A percentile compares a stretch with the other conserved stretches of the same genome.
Evolutionary conservation across 768 basidiomycete species (phyloP).

Genomic region (Mycena albidolilacea): DNA sequence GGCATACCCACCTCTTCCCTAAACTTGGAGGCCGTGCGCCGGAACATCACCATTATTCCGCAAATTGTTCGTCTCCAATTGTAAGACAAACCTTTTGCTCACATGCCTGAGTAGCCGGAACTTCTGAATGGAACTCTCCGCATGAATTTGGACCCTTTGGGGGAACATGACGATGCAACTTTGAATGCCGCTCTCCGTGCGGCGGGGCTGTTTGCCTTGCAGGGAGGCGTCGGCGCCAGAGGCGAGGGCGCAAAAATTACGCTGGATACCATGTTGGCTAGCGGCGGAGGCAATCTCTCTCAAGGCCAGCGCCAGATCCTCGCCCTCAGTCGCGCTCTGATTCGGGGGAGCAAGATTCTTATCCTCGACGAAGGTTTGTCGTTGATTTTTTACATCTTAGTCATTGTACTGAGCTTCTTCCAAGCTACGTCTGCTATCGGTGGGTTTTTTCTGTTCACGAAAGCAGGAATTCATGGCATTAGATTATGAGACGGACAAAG

Average conservation of each 20-base stretch:
- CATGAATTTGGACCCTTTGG: slow-evolving; percentile 59
- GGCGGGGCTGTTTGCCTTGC: slow-evolving; percentile 45
- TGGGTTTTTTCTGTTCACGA: neutral
- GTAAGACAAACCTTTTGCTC: slow-evolving; percentile 11
- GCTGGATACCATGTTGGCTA: slow-evolving; percentile 25
- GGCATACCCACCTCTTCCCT: slow-evolving; percentile 54
- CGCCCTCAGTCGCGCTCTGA: slow-evolving; percentile 44
- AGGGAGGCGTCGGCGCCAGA: neutral
- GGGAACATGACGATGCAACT: slow-evolving; percentile 55
- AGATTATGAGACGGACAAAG: slow-evolving; percentile 59
- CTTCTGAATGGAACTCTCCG: slow-evolving; percentile 57
- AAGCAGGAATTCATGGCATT: neutral
- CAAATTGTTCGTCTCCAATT: slow-evolving; percentile 55
- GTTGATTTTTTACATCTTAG: slow-evolving; percentile 23
- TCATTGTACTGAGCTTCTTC: neutral
- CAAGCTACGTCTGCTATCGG: slow-evolving; percentile 36
- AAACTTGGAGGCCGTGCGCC: slow-evolving; percentile 61
- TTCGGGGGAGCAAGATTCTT: slow-evolving; percentile 31
- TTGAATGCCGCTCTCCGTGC: slow-evolving; percentile 50
- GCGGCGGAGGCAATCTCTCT: slow-evolving; percentile 25
- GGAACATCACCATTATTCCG: slow-evolving; percentile 61
- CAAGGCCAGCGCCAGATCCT: slow-evolving; percentile 29
- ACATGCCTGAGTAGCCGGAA: slow-evolving; percentile 42
- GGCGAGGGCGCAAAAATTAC: slow-evolving; percentile 16
- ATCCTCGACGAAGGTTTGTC: slow-evolving; percentile 33